Percentiles rank a stretch among this genome's conserved stretches.
Conservation (phyloP, 2,329 filamentous ascomycete species). For the Aureobasidium mangrovei region DNA sequence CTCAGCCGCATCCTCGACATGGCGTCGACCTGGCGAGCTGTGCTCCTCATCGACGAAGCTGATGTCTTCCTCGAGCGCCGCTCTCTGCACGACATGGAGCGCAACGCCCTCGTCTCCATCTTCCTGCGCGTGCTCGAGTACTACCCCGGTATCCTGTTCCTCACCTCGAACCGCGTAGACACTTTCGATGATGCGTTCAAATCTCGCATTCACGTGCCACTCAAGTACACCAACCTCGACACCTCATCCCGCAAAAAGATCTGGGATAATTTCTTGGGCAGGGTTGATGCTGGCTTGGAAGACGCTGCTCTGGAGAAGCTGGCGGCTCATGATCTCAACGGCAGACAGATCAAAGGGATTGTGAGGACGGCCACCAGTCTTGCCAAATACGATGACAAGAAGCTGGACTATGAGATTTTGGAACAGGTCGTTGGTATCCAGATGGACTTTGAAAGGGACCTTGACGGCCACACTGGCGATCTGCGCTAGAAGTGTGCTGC, state of each 20-base stretch:
- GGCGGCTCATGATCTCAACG: not conserved
- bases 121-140: conserved; percentile 34
- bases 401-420: not conserved
- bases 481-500: too few species aligned
- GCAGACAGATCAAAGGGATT: conserved; percentile 6
- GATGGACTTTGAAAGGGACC: conserved; percentile 8
- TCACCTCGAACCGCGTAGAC: conserved; percentile 30
- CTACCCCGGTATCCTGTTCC: conserved; percentile 32
- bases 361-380: conserved; percentile 4
- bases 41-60: conserved; percentile 33
- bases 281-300: not conserved
- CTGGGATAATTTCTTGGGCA: not conserved
- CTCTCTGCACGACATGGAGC: conserved; percentile 11
- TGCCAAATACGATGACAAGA: conserved; percentile 1
- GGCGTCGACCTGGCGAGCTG: conserved; percentile 19
- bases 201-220: conserved; percentile 2
- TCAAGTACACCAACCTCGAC: conserved; percentile 1
- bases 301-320: not conserved
- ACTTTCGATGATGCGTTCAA: conserved; percentile 12
- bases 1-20: not conserved
- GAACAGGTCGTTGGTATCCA: conserved; percentile 7
- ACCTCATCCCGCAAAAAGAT: not conserved
- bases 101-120: conserved; percentile 23
- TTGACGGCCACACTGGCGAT: not conserved
- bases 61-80: conserved; percentile 28